Evolutionary conservation across 2,329 filamentous ascomycete species (phyloP), one percentile per base, ranked within the genome.

Genomic region (Colletotrichum noveboracense): DNA sequence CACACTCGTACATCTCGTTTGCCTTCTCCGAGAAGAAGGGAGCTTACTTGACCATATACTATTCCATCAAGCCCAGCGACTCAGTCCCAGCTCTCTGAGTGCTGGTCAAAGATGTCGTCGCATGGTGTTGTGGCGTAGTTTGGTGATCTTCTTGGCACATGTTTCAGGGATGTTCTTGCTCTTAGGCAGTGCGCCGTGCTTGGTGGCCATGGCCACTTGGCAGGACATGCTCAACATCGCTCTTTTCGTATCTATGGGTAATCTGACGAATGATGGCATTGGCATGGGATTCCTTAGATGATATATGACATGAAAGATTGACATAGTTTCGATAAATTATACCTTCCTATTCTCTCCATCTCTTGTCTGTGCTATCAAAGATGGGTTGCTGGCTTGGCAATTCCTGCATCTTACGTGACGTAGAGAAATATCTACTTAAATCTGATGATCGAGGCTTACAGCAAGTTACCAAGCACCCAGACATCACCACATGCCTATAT

Each of bases 1-100:
- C 76, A 3, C 78, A 79, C 52, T 76, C 77, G 3, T 79, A 78
- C 61, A 36, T 78, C 28, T 78, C 77, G n/a, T 79, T 79, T 30
- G 72, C 77, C 32, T 78, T 71, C 24, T 73, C 70, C n/a, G 62
- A 76, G 66, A 68, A 77, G 70, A 76, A 77, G 52, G 78, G 78
- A 2, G 77, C 77, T 1, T 77, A 78, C 65, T 68, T 78, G 61
- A 79, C 77, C 18, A 76, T 78, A 8, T 78, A 78, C 62, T 79
- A 79, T 38, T 79, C 78, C 64, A 71, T 77, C 60, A 70, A 62
- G 32, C 76, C 76, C 6, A 18, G 68, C 30, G 71, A 75, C 26
- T 62, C 70, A 7, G 16, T 77, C 56, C 30, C 66, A 12, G 76
- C 75, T 13, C 61, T 77, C 16, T 77, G 28, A 75, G 13, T 21